Percentiles rank a stretch among this genome's conserved stretches.
These are phyloP conservation scores for Combretum micranthum DNA, from an alignment of 345 rosid genomes.

Conservation along the genomic window DNA sequence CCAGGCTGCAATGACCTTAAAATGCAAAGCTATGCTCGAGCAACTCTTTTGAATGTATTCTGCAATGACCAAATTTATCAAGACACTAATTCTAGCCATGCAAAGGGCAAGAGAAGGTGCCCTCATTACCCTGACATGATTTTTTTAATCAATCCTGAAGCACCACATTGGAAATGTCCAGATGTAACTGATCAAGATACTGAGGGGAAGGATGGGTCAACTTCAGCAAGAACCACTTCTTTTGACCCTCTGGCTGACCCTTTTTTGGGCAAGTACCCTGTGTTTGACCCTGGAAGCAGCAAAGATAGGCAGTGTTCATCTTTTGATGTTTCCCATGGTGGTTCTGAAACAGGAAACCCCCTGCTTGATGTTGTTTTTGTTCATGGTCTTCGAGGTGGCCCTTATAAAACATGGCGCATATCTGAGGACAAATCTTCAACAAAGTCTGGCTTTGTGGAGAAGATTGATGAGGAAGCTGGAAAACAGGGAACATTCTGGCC, in stretches of 20 bases:
- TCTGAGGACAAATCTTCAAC: conserved; percentile 81
- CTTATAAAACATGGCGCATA: conserved; percentile 92
- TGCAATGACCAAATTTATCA: conserved; percentile 42
- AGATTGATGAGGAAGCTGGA: conserved; percentile 98
- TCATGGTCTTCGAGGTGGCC: conserved; percentile 95
- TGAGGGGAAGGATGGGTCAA: conserved; percentile 17
- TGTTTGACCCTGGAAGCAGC: conserved; percentile 15
- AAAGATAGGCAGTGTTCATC: conserved; percentile 22
- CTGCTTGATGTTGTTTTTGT: conserved; percentile 80
- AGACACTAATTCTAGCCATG: conserved; percentile 26
- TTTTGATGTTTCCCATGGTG: conserved; percentile 20
- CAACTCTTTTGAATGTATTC: conserved; percentile 58
- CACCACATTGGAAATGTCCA: conserved; percentile 73
- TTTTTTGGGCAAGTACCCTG: no score
- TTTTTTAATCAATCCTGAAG: conserved; percentile 78
- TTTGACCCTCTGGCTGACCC: conserved; percentile 13
- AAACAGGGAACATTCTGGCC: conserved; percentile 98
- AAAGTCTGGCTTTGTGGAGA: conserved; percentile 93
- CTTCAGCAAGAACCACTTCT: conserved; percentile 24
- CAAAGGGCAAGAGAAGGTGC: conserved; percentile 35
- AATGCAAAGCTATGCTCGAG: conserved; percentile 85
- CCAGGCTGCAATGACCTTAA: conserved; percentile 77
- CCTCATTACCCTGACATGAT: conserved; percentile 66
- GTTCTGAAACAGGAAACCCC: conserved; percentile 37
- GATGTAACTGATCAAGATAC: conserved; percentile 27